A percentile compares a stretch with the other conserved stretches of the same genome.
phyloP scores from a whole-genome alignment of 371 early-diverging fungal genomes.

The Mucor racemosus region DNA sequence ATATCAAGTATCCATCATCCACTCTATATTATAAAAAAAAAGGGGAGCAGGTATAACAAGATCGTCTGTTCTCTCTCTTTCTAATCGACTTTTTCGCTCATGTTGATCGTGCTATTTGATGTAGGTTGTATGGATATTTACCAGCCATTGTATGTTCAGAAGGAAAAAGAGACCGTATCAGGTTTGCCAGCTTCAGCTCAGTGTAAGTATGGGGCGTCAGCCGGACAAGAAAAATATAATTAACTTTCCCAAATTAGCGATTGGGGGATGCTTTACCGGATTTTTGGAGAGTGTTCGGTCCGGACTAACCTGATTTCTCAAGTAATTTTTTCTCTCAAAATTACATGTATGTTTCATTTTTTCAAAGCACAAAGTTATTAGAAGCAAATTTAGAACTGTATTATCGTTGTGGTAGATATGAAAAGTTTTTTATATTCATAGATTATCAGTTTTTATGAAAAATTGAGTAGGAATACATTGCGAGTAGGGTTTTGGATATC shows the following conservation, averaged over 20 bases:
- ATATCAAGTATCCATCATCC: not conserved
- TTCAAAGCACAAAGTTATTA: too few species aligned
- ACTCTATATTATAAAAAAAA: not conserved
- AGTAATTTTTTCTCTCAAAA: too few species aligned
- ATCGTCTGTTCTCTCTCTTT: not conserved
- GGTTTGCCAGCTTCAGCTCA: constrained; percentile 16
- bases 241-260: not conserved
- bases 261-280: not conserved
- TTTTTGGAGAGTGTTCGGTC: not conserved
- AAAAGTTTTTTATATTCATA: too few species aligned
- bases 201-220: constrained; percentile 18
- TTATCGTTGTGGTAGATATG: too few species aligned
- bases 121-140: constrained; percentile 19
- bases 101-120: constrained; percentile 4
- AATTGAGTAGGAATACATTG: too few species aligned
- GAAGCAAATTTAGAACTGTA: too few species aligned
- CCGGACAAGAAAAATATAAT: constrained; percentile 6
- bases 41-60: not conserved
- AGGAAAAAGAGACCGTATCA: constrained; percentile 30
- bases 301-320: not conserved
- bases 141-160: constrained; percentile 34
- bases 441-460: too few species aligned
- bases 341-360: too few species aligned
- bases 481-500: too few species aligned
- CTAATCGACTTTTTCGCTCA: not conserved